Percentiles rank a stretch among this genome's conserved stretches.
Evolutionary conservation across 2,329 filamentous ascomycete species (phyloP).

Genomic region (Exophiala alcalophila): DNA sequence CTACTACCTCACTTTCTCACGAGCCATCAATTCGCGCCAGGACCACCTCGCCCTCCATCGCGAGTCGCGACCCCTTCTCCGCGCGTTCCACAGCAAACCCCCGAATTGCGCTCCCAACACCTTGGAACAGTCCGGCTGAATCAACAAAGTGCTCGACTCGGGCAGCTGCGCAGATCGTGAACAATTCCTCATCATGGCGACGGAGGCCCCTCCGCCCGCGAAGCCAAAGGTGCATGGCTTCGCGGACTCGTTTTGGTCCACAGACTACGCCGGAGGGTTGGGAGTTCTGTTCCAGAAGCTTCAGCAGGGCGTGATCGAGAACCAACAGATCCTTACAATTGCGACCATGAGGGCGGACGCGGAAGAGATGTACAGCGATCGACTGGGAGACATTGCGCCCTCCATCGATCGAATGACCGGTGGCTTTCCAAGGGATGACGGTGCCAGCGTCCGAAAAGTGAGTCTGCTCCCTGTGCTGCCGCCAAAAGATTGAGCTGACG

Average conservation of each 20-base stretch:
- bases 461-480: slow-evolving; percentile 24
- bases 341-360: slow-evolving; percentile 93
- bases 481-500: slow-evolving; percentile 7
- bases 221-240: slow-evolving; percentile 72
- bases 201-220: slow-evolving; percentile 9
- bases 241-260: slow-evolving; percentile 95
- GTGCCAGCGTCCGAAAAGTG: slow-evolving; percentile 93
- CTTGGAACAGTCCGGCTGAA: no score
- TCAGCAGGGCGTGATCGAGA: slow-evolving; percentile 92
- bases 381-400: slow-evolving; percentile 75
- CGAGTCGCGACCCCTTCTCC: no score
- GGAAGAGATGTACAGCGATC: slow-evolving; percentile 82
- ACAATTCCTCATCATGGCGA: slow-evolving; percentile 11
- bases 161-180: no score
- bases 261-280: slow-evolving; percentile 93
- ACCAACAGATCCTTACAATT: slow-evolving; percentile 88
- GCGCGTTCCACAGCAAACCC: no score
- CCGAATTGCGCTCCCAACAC: not conserved
- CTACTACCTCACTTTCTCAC: no score
- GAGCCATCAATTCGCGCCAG: no score
- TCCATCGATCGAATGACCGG: slow-evolving; percentile 76
- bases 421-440: slow-evolving; percentile 88
- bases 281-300: slow-evolving; percentile 95
- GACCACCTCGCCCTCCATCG: no score
- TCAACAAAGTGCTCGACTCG: no score